Conservation (phyloP, 495 filamentous ascomycete species). For the Aspergillus mulundensis region DNA sequence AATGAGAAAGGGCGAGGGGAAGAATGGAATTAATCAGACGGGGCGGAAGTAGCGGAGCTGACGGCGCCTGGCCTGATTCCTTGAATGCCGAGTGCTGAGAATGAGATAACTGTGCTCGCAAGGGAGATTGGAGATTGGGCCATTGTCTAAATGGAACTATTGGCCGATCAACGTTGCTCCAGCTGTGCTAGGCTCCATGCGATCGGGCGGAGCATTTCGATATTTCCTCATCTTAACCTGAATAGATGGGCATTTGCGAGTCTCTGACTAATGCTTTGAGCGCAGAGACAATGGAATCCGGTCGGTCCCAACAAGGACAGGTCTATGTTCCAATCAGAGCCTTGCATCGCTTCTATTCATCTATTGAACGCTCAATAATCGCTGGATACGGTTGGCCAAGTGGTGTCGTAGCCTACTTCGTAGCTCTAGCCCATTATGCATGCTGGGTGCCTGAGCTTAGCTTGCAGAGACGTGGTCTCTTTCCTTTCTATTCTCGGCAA, state of each 20-base stretch:
- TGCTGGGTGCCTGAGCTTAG: not conserved
- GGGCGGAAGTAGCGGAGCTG: constrained; percentile 4
- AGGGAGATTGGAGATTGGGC: not conserved
- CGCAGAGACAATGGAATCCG: not conserved
- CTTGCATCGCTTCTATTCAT: not conserved
- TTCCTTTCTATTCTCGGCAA: not conserved
- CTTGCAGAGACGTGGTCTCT: not conserved
- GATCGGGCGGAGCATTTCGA: not conserved
- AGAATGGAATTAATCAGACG: constrained; percentile 3
- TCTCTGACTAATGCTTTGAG: not conserved
- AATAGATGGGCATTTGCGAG: constrained; percentile 1
- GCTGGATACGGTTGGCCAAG: not conserved
- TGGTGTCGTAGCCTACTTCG: not conserved
- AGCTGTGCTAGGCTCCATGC: not conserved
- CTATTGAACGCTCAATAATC: not conserved
- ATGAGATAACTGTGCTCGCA: not conserved
- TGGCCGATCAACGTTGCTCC: not conserved
- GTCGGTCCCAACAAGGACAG: not conserved
- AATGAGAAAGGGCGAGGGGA: not conserved
- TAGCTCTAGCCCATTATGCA: not conserved
- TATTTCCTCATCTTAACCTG: not conserved
- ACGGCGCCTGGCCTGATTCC: not conserved
- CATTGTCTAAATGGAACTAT: not conserved
- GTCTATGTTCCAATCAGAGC: not conserved
- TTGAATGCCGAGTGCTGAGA: not conserved